These are phyloP conservation scores for Ophiostoma sp. DNA, from an alignment of 2,329 filamentous ascomycete genomes.

Conservation along the genomic window DNA sequence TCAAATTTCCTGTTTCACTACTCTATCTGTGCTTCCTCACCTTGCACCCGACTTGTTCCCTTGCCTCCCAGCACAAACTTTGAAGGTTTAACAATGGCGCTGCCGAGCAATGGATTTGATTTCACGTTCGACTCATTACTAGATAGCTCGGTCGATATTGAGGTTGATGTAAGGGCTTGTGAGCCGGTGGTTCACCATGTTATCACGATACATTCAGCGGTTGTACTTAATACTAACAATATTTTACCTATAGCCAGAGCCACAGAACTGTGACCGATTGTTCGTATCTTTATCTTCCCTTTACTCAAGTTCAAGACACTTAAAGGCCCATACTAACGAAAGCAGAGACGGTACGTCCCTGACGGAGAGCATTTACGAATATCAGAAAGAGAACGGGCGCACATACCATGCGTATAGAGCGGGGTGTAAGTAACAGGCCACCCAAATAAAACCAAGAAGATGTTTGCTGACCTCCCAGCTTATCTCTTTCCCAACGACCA, in stretches of 20 bases:
- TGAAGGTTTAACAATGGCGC: background rate
- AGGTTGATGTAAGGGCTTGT: slow-evolving; percentile 28
- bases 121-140: slow-evolving; percentile 22
- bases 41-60: background rate
- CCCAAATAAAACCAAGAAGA: background rate
- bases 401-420: slow-evolving; percentile 34
- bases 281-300: background rate
- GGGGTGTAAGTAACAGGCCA: slow-evolving; percentile 29
- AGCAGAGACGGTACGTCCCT: slow-evolving; percentile 25
- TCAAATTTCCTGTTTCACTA: too few species aligned
- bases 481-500: slow-evolving; percentile 35
- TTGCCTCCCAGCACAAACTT: background rate
- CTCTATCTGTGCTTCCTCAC: too few species aligned
- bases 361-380: slow-evolving; percentile 32
- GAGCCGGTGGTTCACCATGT: background rate
- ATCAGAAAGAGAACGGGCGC: slow-evolving; percentile 32
- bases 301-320: too few species aligned
- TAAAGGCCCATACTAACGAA: too few species aligned
- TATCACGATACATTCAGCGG: background rate
- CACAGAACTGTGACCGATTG: background rate
- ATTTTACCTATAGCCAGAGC: background rate
- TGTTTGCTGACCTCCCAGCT: slow-evolving; percentile 26
- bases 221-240: background rate
- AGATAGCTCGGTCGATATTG: slow-evolving; percentile 26
- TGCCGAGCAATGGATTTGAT: background rate